A percentile compares a stretch with the other conserved stretches of the same genome.
Evolutionary conservation across 2,329 filamentous ascomycete species (phyloP).

Genomic region (Trichoderma breve): DNA sequence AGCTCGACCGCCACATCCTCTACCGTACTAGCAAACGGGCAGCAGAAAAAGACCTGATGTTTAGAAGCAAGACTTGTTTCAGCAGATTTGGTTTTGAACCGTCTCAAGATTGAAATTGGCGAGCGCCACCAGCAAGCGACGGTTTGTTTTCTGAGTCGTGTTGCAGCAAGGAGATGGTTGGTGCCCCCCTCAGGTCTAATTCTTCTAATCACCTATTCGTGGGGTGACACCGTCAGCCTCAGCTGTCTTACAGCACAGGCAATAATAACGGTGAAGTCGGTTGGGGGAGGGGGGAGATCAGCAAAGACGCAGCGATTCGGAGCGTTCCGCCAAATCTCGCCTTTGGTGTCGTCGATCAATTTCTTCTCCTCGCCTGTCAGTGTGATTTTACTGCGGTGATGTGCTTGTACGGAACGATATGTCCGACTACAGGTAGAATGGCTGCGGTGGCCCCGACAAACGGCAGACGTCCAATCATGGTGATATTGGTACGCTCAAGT

Average conservation of each 20-base stretch:
- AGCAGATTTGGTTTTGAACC: not conserved
- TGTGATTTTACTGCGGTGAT: not conserved
- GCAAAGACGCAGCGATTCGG: constrained; percentile 19
- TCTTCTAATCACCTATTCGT: not conserved
- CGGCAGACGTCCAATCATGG: not conserved
- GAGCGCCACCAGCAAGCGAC: not conserved
- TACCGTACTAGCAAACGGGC: not conserved
- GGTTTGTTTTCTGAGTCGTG: not conserved
- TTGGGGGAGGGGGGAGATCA: not conserved
- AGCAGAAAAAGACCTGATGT: not conserved
- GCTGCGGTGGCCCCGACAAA: not conserved
- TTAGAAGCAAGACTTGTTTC: not conserved
- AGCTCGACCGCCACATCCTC: not conserved
- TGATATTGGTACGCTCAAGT: not conserved
- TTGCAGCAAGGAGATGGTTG: not conserved
- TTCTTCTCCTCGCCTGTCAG: not conserved
- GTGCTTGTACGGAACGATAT: not conserved
- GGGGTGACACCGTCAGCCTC: constrained; percentile 8
- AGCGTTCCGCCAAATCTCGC: constrained; percentile 14
- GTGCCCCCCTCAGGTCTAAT: not conserved
- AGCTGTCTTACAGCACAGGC: not conserved
- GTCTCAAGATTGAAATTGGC: not conserved
- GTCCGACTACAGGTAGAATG: not conserved
- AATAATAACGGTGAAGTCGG: constrained; percentile 5
- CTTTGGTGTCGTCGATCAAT: constrained; percentile 12